These are phyloP conservation scores for Periconia macrospinosa DNA, from an alignment of 2,329 filamentous ascomycete genomes.

Conservation along the genomic window DNA sequence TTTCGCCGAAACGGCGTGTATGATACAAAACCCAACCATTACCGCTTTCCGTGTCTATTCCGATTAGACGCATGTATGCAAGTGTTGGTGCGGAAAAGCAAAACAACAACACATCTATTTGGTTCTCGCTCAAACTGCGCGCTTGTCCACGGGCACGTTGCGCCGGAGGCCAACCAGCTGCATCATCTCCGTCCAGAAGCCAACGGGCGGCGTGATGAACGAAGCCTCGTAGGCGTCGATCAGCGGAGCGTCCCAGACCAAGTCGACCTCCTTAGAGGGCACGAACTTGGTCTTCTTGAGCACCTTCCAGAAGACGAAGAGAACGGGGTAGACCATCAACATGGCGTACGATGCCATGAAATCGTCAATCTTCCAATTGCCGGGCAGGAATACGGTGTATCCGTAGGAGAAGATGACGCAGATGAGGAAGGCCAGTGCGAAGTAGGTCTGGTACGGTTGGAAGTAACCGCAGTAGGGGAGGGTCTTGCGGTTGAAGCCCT, in stretches of 20 bases:
- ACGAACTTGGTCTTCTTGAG: conserved; percentile 60
- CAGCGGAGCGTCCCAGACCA: conserved; percentile 46
- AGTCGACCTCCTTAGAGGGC: conserved; percentile 53
- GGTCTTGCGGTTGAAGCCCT: conserved; percentile 54
- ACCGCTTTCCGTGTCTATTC: too few species aligned
- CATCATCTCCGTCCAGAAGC: conserved; percentile 42
- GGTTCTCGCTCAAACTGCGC: conserved; percentile 19
- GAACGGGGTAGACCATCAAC: conserved; percentile 51
- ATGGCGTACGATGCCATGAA: conserved; percentile 61
- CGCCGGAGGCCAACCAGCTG: conserved; percentile 38
- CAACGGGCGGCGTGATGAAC: conserved; percentile 46
- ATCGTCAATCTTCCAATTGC: conserved; percentile 49
- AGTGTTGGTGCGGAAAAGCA: too few species aligned
- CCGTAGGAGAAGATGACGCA: conserved; percentile 57
- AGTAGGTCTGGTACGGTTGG: conserved; percentile 57
- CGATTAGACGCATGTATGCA: too few species aligned
- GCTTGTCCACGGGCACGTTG: conserved; percentile 32
- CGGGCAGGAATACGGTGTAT: conserved; percentile 56
- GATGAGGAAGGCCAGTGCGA: conserved; percentile 52
- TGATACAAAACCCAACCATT: too few species aligned
- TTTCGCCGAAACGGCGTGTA: too few species aligned
- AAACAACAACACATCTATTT: too few species aligned
- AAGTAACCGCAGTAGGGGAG: conserved; percentile 52
- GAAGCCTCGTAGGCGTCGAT: conserved; percentile 43
- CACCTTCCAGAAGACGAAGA: conserved; percentile 66